Evolutionary conservation across 306 rosid genomes (phyloP), one percentile per base, ranked within the genome.

Genomic region (Castanea crenata): DNA sequence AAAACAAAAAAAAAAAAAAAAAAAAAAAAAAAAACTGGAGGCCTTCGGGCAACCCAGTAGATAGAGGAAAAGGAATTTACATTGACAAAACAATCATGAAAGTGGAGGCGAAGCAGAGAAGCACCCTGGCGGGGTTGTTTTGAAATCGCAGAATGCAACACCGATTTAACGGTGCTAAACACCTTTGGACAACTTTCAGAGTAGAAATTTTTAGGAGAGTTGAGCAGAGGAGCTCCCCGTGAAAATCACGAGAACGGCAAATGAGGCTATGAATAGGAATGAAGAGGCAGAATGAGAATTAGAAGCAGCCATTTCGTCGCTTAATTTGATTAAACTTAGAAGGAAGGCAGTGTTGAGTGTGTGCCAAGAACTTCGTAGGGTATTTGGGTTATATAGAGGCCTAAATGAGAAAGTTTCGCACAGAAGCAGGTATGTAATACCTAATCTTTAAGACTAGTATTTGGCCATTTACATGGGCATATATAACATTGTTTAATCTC

Each of bases 61-160:
- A 55, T 12, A 1, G 31, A 58, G 71, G 21, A 15, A 19, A 56
- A 21, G 44, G 16, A 41, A 63, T 77, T 86, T 85, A 93, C 98
- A 51, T 93, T 80, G 79, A 92, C 91, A 21, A 93, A 93, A 85
- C 98, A 93, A 55, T 90, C 98, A 46, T 93, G 98, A 51, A 91
- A 93, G 82, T 77, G 81, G 27, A 93, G 97, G 64, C 98, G 98
- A 62, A 93, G 86, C 7, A 93, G 87, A 58, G 97, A 93, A 25
- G 97, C 98, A 10, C 94, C 98, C 8, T 87, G 85, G 52, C 98
- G 98, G 10, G 27, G 78, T 73, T 89, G 94, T 73, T 86, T 90
- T 4, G 85, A 57, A 2, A 94, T 65, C 1, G 97, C 97, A 6
- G 88, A 71, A 31, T 55, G 78, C 31, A 94, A 90, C 6, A 85